Evolutionary conservation across 768 basidiomycete genomes (phyloP), one percentile per base, ranked within the genome.

Genomic region (Suillus americanus): DNA sequence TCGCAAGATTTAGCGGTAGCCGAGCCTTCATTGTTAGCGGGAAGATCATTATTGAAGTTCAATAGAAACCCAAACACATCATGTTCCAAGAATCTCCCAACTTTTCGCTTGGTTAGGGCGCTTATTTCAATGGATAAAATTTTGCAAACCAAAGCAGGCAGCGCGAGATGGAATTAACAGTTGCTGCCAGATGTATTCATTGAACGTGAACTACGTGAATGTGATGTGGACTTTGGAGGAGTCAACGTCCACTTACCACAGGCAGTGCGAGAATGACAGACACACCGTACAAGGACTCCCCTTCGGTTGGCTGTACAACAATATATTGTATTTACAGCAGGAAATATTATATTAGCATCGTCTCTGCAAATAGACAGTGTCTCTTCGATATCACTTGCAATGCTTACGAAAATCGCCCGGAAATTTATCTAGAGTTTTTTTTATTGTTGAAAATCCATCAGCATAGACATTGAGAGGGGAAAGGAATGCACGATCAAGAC

Each of bases 41-140:
- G 57, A 78, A 78, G 67, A 74, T 79, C 35, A 62, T 78, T 41
- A 71, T 67, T 28, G 71, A 66, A 35, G 66, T 78, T 64, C 46
- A 61, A 64, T 62, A 61, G 25, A 30, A 35, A 57, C 8, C 14
- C 55, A 8, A 38, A 38, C 23, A 57, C 23, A 25, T 18, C 37
- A 23, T n/a, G 20, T 23, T 46, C 9, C 10, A 48, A 50, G 38
- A 59, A 40, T 40, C 4, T 10, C 1, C 8, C 10, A 28, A 40
- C 25, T 59, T 9, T 40, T 59, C 23, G n/a, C n/a, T n/a, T n/a
- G n/a, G n/a, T n/a, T n/a, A n/a, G n/a, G n/a, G 16, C 5, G 30
- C 6, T 20, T 54, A 33, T 54, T 6, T 33, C 6, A 33, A 54
- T 33, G 20, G 20, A n/a, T 54, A 54, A 51, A 30, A 2, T 9